Evolutionary conservation across 2,329 filamentous ascomycete species (phyloP), one percentile per base, ranked within the genome.

Genomic region (Fusarium subglutinans): DNA sequence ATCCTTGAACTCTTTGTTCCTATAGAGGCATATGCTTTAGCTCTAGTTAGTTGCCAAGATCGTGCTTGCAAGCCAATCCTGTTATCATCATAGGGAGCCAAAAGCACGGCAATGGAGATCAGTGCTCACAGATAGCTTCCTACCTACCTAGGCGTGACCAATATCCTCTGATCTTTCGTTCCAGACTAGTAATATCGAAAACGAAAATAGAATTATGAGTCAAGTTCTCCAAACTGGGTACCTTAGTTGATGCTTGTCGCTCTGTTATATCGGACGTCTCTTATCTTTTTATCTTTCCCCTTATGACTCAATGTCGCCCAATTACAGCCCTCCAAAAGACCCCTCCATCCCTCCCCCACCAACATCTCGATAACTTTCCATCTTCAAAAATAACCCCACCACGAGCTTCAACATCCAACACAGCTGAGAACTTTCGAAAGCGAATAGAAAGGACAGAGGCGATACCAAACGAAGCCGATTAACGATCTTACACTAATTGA

Each of bases 341-440:
- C 64, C 72, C 67, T 76, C 72, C 64, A 66, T 64, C 70, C 74
- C 73, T 69, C 73, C 75, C 76, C 73, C 74, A 69, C 76, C 69
- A 78, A 72, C 72, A 75, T 66, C 69, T 73, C 48, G 53, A 65
- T 71, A 74, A 71, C 70, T 76, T 75, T 73, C 73, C 60, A 69
- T 37, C 70, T 66, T 66, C 63, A 58, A 78, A 78, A 78, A 76
- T 63, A 75, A 78, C 76, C 76, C 76, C 76, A 78, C 76, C 66
- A 78, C 40, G 54, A 66, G 61, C 54, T 75, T 59, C 76, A 70
- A 75, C 56, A 70, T 58, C 41, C 48, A 64, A 64, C 70, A 75
- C 61, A 59, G 60, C 38, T 30, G 45, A 48, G 45, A 48, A 17
- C 20, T 28, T 22, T 48, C 26, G 26, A 28, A 28, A 28, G 20